These are phyloP conservation scores for Adansonia digitata DNA, from an alignment of 345 rosid genomes.

Conservation along the genomic window DNA sequence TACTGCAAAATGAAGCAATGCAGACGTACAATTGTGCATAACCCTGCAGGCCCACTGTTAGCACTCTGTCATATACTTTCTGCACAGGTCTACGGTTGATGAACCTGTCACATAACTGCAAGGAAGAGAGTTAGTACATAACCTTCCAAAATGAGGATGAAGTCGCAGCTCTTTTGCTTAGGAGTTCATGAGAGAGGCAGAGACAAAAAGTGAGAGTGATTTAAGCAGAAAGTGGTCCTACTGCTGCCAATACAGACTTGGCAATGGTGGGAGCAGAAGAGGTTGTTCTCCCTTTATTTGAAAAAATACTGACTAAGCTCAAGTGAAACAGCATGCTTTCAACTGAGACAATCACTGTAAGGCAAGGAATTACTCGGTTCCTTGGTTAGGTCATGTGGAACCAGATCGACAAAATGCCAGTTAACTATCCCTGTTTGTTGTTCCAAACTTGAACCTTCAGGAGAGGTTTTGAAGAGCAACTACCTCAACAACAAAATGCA, in stretches of 20 bases:
- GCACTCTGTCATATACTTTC: conserved; percentile 67
- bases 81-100: conserved; percentile 59
- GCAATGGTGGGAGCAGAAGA: not conserved
- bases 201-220: not conserved
- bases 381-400: not conserved
- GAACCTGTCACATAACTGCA: conserved; percentile 83
- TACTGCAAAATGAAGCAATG: not conserved
- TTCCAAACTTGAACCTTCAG: too few species aligned
- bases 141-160: not conserved
- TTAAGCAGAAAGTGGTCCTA: not conserved
- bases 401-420: not conserved
- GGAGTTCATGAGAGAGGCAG: not conserved
- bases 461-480: not conserved
- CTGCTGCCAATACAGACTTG: not conserved
- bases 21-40: conserved; percentile 76
- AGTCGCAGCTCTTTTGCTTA: not conserved
- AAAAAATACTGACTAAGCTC: not conserved
- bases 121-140: conserved; percentile 7
- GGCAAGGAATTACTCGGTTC: not conserved
- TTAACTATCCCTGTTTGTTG: not conserved
- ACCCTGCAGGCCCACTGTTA: conserved; percentile 79
- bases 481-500: not conserved
- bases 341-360: not conserved
- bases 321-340: not conserved
- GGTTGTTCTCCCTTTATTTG: not conserved